These are phyloP conservation scores for Apophysomyces ossiformis DNA, from an alignment of 371 early-diverging fungal genomes.

Conservation along the genomic window DNA sequence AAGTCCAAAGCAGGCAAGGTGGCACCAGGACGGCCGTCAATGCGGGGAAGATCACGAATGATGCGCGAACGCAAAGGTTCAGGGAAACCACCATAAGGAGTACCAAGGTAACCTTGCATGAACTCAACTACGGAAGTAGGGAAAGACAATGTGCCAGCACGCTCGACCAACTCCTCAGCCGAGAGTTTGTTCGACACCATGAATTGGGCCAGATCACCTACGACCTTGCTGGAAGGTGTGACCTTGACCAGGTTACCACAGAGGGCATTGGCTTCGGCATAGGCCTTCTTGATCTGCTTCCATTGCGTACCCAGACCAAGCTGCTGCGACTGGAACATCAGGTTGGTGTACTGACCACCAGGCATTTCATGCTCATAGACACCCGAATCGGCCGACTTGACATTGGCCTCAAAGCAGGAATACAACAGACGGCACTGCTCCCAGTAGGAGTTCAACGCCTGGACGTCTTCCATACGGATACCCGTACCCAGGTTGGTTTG, in stretches of 20 bases:
- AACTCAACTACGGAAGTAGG: slow-evolving; percentile 94
- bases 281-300: slow-evolving; percentile 92
- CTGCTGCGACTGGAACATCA: slow-evolving; percentile 94
- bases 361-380: slow-evolving; percentile 97
- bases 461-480: slow-evolving; percentile 75
- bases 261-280: slow-evolving; percentile 86
- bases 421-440: slow-evolving; percentile 92
- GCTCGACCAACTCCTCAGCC: slow-evolving; percentile 76
- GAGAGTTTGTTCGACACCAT: slow-evolving; percentile 89
- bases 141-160: slow-evolving; percentile 82
- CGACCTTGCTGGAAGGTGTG: slow-evolving; percentile 96
- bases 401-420: slow-evolving; percentile 92
- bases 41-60: slow-evolving; percentile 73
- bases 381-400: slow-evolving; percentile 85
- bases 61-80: slow-evolving; percentile 87
- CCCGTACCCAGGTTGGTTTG: slow-evolving; percentile 81
- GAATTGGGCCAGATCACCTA: slow-evolving; percentile 96
- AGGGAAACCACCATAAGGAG: slow-evolving; percentile 94
- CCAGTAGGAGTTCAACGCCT: slow-evolving; percentile 93
- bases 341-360: slow-evolving; percentile 96
- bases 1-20: slow-evolving; percentile 82
- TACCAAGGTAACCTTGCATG: slow-evolving; percentile 94
- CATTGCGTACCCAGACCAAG: slow-evolving; percentile 92
- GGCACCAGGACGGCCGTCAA: slow-evolving; percentile 90
- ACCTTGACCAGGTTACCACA: slow-evolving; percentile 97